phyloP scores from a whole-genome alignment of 495 filamentous ascomycete genomes.

The Aspergillus olivimuriae region DNA sequence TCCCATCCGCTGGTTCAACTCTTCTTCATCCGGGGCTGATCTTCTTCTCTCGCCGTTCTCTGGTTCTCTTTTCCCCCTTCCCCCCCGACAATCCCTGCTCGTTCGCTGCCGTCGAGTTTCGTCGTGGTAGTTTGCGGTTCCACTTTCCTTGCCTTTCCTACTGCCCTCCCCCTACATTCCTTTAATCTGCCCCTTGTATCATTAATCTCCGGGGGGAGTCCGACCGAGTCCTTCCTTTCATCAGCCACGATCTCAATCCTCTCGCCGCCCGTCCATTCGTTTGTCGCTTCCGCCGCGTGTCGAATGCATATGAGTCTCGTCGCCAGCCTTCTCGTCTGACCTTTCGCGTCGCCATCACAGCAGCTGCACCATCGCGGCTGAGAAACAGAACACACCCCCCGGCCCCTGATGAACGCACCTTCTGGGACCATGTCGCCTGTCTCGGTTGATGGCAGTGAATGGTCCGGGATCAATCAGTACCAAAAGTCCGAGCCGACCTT shows the following conservation, averaged over 20 bases:
- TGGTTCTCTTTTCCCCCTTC: background rate
- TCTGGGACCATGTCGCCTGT: constrained; percentile 73
- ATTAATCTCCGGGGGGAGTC: constrained; percentile 3
- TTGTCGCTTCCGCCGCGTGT: constrained; percentile 1
- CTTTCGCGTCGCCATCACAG: too few relatives aligned
- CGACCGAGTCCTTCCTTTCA: background rate
- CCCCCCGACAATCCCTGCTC: background rate
- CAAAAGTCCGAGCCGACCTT: constrained; percentile 52
- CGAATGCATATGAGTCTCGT: constrained; percentile 16
- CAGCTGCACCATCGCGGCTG: background rate
- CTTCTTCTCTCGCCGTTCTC: too few relatives aligned
- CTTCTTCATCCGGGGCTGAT: too few relatives aligned
- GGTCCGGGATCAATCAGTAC: constrained; percentile 75
- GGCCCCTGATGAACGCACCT: constrained; percentile 50
- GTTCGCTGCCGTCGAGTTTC: background rate
- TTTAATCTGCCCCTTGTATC: constrained; percentile 18
- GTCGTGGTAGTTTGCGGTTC: background rate
- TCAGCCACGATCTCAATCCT: constrained; percentile 10
- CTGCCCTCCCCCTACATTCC: constrained; percentile 6
- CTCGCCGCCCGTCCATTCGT: background rate
- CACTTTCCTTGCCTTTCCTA: constrained; percentile 7
- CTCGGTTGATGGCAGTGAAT: constrained; percentile 79
- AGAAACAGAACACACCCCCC: too few relatives aligned
- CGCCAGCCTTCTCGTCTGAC: constrained; percentile 1
- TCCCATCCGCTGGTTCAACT: too few relatives aligned